Evolutionary conservation across 495 filamentous ascomycete genomes (phyloP).

Genomic region (Xylaria telfairii): DNA sequence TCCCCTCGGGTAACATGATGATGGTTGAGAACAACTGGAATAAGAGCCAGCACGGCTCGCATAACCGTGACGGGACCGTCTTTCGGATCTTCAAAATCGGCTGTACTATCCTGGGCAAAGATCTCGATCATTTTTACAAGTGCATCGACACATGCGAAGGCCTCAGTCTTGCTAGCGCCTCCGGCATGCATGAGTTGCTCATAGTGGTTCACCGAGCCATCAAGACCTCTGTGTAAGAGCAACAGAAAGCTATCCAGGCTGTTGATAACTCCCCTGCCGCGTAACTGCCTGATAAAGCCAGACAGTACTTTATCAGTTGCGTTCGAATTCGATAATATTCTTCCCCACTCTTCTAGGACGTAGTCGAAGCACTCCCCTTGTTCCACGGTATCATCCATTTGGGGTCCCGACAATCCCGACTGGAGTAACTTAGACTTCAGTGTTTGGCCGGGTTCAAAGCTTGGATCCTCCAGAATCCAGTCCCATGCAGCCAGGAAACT

Average conservation of each 20-base stretch:
- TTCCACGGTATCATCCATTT: slow-evolving; percentile 31
- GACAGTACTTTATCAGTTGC: slow-evolving; percentile 71
- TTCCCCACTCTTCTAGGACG: slow-evolving; percentile 92
- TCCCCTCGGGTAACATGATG: slow-evolving; percentile 85
- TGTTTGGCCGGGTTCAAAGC: slow-evolving; percentile 64
- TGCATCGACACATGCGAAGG: slow-evolving; percentile 80
- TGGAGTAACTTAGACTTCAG: slow-evolving; percentile 75
- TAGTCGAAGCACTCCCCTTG: slow-evolving; percentile 88
- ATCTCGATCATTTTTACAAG: slow-evolving; percentile 81
- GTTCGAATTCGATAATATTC: slow-evolving; percentile 74
- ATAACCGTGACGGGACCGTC: slow-evolving; percentile 55
- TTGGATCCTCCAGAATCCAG: slow-evolving; percentile 79
- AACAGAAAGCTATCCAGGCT: slow-evolving; percentile 73
- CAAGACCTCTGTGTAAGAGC: slow-evolving; percentile 84
- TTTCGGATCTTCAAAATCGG: slow-evolving; percentile 29
- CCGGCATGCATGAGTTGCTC: slow-evolving; percentile 68
- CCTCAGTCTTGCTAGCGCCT: slow-evolving; percentile 65
- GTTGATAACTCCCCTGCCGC: slow-evolving; percentile 71
- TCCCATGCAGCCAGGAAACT: slow-evolving; percentile 80
- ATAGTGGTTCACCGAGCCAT: slow-evolving; percentile 75
- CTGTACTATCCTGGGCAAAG: slow-evolving; percentile 65
- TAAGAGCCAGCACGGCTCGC: slow-evolving; percentile 73
- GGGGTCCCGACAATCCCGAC: slow-evolving; percentile 61
- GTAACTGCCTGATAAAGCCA: slow-evolving; percentile 86
- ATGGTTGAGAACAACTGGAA: slow-evolving; percentile 81